A percentile compares a stretch with the other conserved stretches of the same genome.
phyloP scores from a whole-genome alignment of 352 stramenopile species.

The Phytophthora idaei region DNA sequence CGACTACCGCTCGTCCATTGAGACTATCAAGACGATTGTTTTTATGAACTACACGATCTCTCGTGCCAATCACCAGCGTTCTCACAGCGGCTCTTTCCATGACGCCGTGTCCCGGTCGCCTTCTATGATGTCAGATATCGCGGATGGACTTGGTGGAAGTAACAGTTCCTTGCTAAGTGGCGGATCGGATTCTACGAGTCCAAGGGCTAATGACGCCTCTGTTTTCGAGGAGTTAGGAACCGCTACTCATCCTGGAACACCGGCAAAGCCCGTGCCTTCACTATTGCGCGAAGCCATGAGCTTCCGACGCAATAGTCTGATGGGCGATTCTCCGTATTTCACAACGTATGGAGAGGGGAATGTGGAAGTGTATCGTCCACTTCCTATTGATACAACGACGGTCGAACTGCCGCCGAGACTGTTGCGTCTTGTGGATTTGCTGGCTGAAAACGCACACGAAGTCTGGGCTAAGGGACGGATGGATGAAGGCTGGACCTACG shows the following conservation, averaged over 20 bases:
- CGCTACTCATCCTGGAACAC: conserved; percentile 34
- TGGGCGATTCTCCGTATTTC: conserved; percentile 81
- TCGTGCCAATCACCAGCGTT: conserved; percentile 45
- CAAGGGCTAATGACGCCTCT: conserved; percentile 31
- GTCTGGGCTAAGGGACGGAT: conserved; percentile 88
- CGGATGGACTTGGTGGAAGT: conserved; percentile 34
- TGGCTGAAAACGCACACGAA: conserved; percentile 88
- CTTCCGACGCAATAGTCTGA: conserved; percentile 77
- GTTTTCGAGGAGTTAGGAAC: conserved; percentile 38
- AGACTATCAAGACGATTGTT: conserved; percentile 89
- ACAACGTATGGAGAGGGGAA: conserved; percentile 68
- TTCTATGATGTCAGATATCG: conserved; percentile 67
- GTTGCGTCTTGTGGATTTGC: conserved; percentile 75
- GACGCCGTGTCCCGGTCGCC: conserved; percentile 68
- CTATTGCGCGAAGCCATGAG: conserved; percentile 76
- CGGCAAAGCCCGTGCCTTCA: conserved; percentile 55
- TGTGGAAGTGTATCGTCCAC: conserved; percentile 69
- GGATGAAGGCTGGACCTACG: conserved; percentile 89
- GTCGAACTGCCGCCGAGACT: conserved; percentile 70
- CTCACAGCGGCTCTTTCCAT: conserved; percentile 61
- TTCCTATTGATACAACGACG: conserved; percentile 79
- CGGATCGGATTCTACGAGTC: conserved; percentile 32
- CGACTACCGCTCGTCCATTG: conserved; percentile 86
- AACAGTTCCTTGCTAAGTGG: conserved; percentile 39
- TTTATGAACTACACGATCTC: conserved; percentile 90